A percentile compares a stretch with the other conserved stretches of the same genome.
Evolutionary conservation across 306 rosid species (phyloP).

Genomic region (Elaeagnus macrophylla): DNA sequence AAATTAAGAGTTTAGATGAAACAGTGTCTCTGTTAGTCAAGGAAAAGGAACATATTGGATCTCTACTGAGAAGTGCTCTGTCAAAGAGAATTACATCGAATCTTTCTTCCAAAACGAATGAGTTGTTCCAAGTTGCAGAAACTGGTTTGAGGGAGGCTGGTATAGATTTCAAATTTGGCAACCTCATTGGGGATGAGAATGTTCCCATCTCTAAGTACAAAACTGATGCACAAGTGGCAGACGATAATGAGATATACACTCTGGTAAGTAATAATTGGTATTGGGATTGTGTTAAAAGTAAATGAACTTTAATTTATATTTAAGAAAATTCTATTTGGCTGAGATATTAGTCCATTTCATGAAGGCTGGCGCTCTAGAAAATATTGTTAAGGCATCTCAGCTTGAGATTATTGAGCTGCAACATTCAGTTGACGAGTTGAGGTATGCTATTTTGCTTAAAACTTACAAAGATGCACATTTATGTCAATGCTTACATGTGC

Average conservation of each 20-base stretch:
- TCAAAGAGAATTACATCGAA: conserved; percentile 51
- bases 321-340: conserved; percentile 8
- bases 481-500: too few relatives aligned
- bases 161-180: conserved; percentile 77
- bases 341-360: conserved; percentile 21
- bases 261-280: conserved; percentile 41
- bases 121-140: conserved; percentile 77
- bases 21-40: conserved; percentile 44
- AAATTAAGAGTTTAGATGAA: conserved; percentile 63
- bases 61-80: conserved; percentile 76
- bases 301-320: conserved; percentile 5
- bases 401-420: conserved; percentile 84
- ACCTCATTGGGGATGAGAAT: conserved; percentile 49
- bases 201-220: conserved; percentile 32
- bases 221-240: conserved; percentile 28
- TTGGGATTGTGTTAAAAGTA: conserved; percentile 9
- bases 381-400: conserved; percentile 89
- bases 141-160: conserved; percentile 86
- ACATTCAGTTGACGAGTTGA: conserved; percentile 23
- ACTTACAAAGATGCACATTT: too few relatives aligned
- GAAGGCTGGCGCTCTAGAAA: conserved; percentile 93
- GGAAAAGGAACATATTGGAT: conserved; percentile 95
- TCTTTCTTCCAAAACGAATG: conserved; percentile 47
- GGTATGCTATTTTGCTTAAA: too few relatives aligned
- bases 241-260: conserved; percentile 57